Conservation (phyloP, 2,329 filamentous ascomycete species). For the Verticillium zaregamsianum region DNA sequence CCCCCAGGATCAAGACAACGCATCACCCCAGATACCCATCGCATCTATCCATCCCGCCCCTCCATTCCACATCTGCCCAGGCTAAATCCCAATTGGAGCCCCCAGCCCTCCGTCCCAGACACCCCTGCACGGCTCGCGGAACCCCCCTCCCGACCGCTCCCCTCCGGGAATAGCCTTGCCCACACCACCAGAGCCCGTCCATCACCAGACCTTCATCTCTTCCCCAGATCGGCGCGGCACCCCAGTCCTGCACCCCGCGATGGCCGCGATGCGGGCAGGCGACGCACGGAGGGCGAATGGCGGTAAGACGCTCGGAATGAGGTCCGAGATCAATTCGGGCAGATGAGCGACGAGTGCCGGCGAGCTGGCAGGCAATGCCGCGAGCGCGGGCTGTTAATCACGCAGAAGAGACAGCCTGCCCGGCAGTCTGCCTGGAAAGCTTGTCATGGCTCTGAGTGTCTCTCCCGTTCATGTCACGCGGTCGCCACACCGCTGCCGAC, state of each 20-base stretch:
- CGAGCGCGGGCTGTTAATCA: no score
- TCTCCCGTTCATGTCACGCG: neutral
- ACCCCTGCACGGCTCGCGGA: neutral
- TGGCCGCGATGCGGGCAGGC: neutral
- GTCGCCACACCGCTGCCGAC: neutral
- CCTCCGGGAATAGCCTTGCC: neutral
- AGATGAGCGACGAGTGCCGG: neutral
- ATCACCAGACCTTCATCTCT: neutral
- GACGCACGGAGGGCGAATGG: neutral
- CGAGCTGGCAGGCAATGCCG: no score
- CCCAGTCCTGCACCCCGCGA: neutral
- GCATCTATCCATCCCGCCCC: neutral
- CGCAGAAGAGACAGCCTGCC: no score
- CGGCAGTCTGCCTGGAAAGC: no score
- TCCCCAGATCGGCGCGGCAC: neutral
- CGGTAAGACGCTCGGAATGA: neutral
- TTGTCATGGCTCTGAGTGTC: neutral
- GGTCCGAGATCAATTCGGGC: no score
- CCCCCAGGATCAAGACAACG: neutral
- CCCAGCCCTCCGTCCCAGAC: neutral
- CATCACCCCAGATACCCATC: neutral
- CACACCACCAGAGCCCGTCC: neutral
- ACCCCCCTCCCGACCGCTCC: neutral
- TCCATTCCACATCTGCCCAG: neutral
- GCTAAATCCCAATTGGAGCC: neutral